Base-by-base conservation (phyloP, 768 basidiomycete species). In the Termitomyces sp. region DNA sequence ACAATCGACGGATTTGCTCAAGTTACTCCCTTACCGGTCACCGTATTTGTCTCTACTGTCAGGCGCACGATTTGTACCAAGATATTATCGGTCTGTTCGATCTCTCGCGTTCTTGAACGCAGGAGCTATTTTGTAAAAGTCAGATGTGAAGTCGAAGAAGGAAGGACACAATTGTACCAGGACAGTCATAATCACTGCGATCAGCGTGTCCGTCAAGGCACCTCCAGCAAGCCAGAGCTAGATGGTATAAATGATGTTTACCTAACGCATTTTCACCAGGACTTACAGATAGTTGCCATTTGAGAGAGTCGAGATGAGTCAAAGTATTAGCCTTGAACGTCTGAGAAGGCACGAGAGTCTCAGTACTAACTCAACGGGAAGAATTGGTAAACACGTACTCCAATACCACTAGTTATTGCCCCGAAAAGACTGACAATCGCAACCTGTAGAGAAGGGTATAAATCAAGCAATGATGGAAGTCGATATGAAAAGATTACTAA, bases 41-140 rank as follows among this genome's bases (percentile, higher is more conserved):
- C 38, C 10, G 54, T 38, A 32, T 59, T 59, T 11, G 58, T 59
- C 48, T 59, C 58, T 17, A 59, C 58, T 32, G 58, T 59, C 51
- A 59, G 17, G 22, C 58, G 55, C 11, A 59, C 58, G 8, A 59
- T 56, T 4, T 52, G 55, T 19, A 53, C 47, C 37, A 59, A 32
- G 3, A 56, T 45, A 19, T 49, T 56, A 22, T 59, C 52, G 0
- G 58, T 56, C 7, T 56, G 46, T 38, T 54, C 26, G 22, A 53
- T 37, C 17, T 56, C 55, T 9, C 52, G 46, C 6, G 51, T 53
- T 42, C 58, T 46, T 24, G 55, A 56, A 21, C 55, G 54, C 38
- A 59, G 28, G 30, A 59, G 51, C 58, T 59, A 11, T 49, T 42
- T 48, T 34, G 24, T 54, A 5, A 47, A 41, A 38, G 24, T 50